Percentiles rank a stretch among this genome's conserved stretches.
Evolutionary conservation across 2,329 filamentous ascomycete species (phyloP).

Genomic region (Coccinonectria pachysandricola): DNA sequence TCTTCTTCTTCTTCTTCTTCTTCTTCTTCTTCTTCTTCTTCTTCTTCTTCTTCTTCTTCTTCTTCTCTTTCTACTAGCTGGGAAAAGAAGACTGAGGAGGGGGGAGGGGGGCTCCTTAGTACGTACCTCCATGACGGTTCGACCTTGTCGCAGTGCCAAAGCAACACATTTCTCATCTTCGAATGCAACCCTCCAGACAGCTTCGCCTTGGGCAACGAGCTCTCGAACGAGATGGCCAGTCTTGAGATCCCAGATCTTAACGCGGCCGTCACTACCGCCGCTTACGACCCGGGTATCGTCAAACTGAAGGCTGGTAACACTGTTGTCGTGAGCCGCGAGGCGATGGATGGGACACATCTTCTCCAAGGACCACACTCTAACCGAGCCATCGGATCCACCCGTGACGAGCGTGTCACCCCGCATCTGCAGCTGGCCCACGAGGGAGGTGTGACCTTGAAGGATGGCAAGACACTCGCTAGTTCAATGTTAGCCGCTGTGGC

Average conservation of each 20-base stretch:
- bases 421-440: constrained; percentile 95
- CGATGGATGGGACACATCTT: constrained; percentile 88
- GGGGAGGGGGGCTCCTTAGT: too few species aligned
- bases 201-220: constrained; percentile 81
- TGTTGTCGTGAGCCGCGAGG: constrained; percentile 93
- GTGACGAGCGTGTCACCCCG: constrained; percentile 90
- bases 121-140: constrained; percentile 95
- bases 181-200: constrained; percentile 95
- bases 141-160: constrained; percentile 72
- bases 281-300: constrained; percentile 93
- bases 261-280: constrained; percentile 90
- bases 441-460: constrained; percentile 89
- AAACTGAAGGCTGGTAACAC: constrained; percentile 94
- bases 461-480: constrained; percentile 71
- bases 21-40: too few species aligned
- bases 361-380: constrained; percentile 89
- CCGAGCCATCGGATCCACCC: constrained; percentile 89
- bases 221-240: constrained; percentile 85
- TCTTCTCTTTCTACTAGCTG: too few species aligned
- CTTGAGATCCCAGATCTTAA: constrained; percentile 97
- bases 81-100: too few species aligned
- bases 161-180: constrained; percentile 98
- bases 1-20: too few species aligned
- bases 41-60: too few species aligned
- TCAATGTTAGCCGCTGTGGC: constrained; percentile 23